These are phyloP conservation scores for Cercospora sojina DNA, from an alignment of 2,329 filamentous ascomycete species.

Conservation along the genomic window DNA sequence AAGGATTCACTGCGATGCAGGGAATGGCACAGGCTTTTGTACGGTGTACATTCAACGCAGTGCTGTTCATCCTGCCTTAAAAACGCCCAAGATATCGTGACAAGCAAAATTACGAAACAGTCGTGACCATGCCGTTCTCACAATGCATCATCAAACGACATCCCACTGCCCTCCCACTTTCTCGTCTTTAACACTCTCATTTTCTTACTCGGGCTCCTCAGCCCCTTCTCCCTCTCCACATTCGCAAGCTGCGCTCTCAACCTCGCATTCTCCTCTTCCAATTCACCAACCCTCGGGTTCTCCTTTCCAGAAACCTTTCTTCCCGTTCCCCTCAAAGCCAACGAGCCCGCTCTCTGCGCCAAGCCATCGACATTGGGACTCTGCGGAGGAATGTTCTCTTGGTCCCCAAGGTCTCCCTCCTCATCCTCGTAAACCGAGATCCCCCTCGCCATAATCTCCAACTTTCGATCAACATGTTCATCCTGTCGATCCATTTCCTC, in stretches of 20 bases:
- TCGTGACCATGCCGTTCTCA: background rate
- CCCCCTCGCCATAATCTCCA: constrained; percentile 67
- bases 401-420: constrained; percentile 14
- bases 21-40: too few relatives aligned
- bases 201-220: constrained; percentile 50
- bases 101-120: background rate
- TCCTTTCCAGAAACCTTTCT: constrained; percentile 23
- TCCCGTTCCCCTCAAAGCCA: constrained; percentile 18
- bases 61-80: background rate
- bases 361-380: constrained; percentile 6
- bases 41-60: background rate
- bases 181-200: constrained; percentile 51
- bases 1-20: too few relatives aligned
- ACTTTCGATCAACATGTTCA: constrained; percentile 83
- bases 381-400: constrained; percentile 9
- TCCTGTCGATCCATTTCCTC: constrained; percentile 75
- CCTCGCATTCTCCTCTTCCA: constrained; percentile 49
- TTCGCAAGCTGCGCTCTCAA: constrained; percentile 42
- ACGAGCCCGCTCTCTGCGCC: constrained; percentile 11
- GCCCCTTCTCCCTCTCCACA: constrained; percentile 42
- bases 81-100: background rate
- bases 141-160: constrained; percentile 32
- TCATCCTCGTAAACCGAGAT: constrained; percentile 48
- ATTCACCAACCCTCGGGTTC: constrained; percentile 33
- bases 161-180: constrained; percentile 45